Evolutionary conservation across 169 alveolate genomes (phyloP).

Genomic region (Eimeria necatrix): DNA sequence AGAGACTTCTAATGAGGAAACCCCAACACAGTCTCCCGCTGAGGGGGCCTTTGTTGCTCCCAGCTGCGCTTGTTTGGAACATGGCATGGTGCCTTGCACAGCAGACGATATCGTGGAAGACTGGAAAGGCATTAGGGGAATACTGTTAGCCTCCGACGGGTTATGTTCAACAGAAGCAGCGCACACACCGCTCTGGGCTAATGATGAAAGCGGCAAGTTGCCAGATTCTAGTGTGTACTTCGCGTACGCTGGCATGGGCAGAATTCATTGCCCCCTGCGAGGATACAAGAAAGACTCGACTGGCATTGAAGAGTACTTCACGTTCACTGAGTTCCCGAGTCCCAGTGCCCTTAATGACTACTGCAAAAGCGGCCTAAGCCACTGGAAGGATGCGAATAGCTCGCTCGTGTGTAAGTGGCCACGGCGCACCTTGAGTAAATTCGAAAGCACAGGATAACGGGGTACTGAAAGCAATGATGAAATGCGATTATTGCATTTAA

Average conservation of each 20-base stretch:
- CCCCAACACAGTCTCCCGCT: not conserved
- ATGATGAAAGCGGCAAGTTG: not conserved
- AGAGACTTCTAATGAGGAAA: not conserved
- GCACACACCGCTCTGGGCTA: not conserved
- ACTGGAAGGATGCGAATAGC: slow-evolving; percentile 41
- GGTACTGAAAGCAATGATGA: no score
- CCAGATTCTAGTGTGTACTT: slow-evolving; percentile 48
- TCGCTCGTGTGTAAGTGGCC: slow-evolving; percentile 5
- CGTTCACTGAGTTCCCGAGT: slow-evolving; percentile 12
- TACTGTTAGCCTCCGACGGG: not conserved
- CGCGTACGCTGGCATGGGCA: slow-evolving; percentile 45
- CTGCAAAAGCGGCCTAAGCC: slow-evolving; percentile 32
- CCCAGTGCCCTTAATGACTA: not conserved
- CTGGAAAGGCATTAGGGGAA: not conserved
- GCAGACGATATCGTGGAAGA: slow-evolving; percentile 58
- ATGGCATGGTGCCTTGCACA: slow-evolving; percentile 48
- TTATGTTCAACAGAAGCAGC: slow-evolving; percentile 26
- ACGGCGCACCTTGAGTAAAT: no score
- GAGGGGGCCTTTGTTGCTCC: not conserved
- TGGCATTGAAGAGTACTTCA: not conserved
- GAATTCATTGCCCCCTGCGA: slow-evolving; percentile 42
- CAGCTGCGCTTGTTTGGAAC: slow-evolving; percentile 52
- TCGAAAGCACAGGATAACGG: no score
- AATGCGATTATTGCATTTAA: no score
- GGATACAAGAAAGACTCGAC: not conserved